Conservation (phyloP, 2,329 filamentous ascomycete genomes). For the Zelopaecilomyces penicillatus region DNA sequence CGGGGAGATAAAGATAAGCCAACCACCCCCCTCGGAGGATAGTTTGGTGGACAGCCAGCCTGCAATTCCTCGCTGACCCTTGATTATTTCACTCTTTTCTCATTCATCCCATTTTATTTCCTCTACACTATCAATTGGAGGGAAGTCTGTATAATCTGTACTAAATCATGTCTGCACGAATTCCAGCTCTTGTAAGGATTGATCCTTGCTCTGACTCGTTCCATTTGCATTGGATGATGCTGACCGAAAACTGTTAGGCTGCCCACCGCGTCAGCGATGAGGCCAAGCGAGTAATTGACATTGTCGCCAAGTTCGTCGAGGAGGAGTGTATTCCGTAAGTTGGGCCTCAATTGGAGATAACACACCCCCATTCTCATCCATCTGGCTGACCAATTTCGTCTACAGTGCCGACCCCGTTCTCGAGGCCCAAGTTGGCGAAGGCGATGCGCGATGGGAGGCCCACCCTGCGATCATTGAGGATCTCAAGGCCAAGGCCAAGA, state of each 20-base stretch:
- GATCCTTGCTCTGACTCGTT: not conserved
- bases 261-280: conserved; percentile 65
- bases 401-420: conserved; percentile 68
- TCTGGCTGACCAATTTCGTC: conserved; percentile 5
- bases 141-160: too few species aligned
- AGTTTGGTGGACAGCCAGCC: too few species aligned
- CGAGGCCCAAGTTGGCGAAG: conserved; percentile 69
- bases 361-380: not conserved
- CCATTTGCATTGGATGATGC: too few species aligned
- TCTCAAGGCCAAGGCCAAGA: conserved; percentile 73
- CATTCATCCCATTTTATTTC: not conserved
- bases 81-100: not conserved
- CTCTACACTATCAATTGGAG: not conserved
- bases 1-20: too few species aligned
- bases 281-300: conserved; percentile 74
- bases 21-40: too few species aligned
- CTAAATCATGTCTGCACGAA: conserved; percentile 22
- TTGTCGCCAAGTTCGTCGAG: conserved; percentile 92
- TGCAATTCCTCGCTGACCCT: too few species aligned
- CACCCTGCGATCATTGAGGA: conserved; percentile 81
- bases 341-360: not conserved
- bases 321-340: conserved; percentile 80
- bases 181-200: conserved; percentile 24
- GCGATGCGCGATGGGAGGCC: conserved; percentile 66
- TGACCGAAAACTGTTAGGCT: conserved; percentile 24